Evolutionary conservation across 1,139 yeast species (phyloP).

Genomic region (Protomyces inundatus): DNA sequence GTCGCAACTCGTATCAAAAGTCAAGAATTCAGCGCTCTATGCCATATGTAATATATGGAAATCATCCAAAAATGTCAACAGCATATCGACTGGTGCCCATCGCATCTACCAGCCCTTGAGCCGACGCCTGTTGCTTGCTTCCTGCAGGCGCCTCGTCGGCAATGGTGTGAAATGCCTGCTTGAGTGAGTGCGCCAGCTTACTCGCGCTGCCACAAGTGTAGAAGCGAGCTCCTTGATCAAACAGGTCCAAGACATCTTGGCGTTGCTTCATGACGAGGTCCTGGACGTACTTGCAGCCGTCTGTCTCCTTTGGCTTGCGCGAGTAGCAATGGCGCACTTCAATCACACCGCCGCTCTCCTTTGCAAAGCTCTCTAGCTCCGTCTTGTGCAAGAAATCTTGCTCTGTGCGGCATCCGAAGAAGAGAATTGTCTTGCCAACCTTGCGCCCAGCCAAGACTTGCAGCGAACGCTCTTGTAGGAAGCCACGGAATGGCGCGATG

Average conservation of each 20-base stretch:
- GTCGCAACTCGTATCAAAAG: too few relatives aligned
- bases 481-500: conserved; percentile 96
- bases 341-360: not conserved
- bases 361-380: conserved; percentile 29
- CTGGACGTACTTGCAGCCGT: conserved; percentile 16
- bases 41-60: too few relatives aligned
- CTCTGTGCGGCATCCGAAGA: conserved; percentile 76
- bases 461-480: conserved; percentile 73
- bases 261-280: conserved; percentile 11
- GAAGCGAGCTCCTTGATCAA: conserved; percentile 9
- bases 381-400: conserved; percentile 31
- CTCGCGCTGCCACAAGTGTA: conserved; percentile 24
- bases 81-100: conserved; percentile 20
- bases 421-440: conserved; percentile 69
- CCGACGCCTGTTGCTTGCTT: not conserved
- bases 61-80: conserved; percentile 16
- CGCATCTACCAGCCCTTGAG: conserved; percentile 3
- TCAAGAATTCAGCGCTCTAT: too few relatives aligned
- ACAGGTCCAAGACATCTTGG: conserved; percentile 1
- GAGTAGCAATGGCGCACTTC: conserved; percentile 7
- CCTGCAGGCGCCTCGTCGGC: not conserved
- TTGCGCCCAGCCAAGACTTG: conserved; percentile 49
- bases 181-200: conserved; percentile 17
- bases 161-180: conserved; percentile 18
- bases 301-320: conserved; percentile 6